A percentile compares a stretch with the other conserved stretches of the same genome.
phyloP scores from a whole-genome alignment of 192 early-diverging fungal genomes.

The Chytriomyces sp. region DNA sequence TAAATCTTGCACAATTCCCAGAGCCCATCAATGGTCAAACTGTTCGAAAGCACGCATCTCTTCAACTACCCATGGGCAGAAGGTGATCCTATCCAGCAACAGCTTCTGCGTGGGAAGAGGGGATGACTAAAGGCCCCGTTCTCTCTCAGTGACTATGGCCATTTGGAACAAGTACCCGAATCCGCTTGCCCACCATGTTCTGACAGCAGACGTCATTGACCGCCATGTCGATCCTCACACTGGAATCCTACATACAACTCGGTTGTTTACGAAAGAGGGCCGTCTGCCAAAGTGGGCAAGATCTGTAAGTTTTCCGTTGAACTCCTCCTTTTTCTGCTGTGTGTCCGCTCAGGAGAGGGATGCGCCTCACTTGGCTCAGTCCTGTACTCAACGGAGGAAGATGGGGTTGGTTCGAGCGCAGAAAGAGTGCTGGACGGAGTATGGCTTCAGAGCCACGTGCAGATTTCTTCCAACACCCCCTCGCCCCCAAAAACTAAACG shows the following conservation, averaged over 20 bases:
- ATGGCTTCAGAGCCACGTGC: too few species aligned
- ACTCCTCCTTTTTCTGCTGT: slow-evolving; percentile 9
- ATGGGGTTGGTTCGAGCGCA: too few species aligned
- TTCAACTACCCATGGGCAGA: slow-evolving; percentile 61
- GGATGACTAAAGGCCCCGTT: background rate
- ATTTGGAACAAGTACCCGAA: slow-evolving; percentile 97
- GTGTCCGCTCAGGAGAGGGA: slow-evolving; percentile 7
- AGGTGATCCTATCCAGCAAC: background rate
- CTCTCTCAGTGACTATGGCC: slow-evolving; percentile 74
- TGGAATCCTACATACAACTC: slow-evolving; percentile 80
- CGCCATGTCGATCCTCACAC: slow-evolving; percentile 77
- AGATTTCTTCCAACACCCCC: background rate
- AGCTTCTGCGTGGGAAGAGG: background rate
- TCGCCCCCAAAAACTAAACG: background rate
- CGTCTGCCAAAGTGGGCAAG: slow-evolving; percentile 87
- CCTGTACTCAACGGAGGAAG: too few species aligned
- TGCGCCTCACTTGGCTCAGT: background rate
- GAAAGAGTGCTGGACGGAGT: too few species aligned
- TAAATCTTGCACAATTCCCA: background rate
- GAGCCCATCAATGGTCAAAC: slow-evolving; percentile 70
- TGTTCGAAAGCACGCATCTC: slow-evolving; percentile 77
- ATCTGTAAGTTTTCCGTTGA: slow-evolving; percentile 27
- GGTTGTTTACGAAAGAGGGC: slow-evolving; percentile 89
- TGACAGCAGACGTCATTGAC: slow-evolving; percentile 91
- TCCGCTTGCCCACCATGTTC: slow-evolving; percentile 93